Base-by-base conservation (phyloP, 139 green algal genomes). In the Picochlorum costavermella region DNA sequence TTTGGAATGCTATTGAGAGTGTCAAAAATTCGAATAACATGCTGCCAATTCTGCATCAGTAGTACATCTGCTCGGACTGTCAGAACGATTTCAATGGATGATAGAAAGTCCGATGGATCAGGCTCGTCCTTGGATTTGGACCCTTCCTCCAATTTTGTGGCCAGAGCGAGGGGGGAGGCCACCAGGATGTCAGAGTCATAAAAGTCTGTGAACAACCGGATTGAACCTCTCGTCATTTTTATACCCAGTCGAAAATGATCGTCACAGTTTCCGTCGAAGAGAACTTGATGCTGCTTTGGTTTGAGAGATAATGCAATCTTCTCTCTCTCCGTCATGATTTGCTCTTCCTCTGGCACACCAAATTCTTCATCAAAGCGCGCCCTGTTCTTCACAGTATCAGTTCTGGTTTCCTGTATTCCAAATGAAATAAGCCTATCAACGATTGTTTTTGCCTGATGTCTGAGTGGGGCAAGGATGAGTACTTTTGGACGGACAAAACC, bases 181-280 rank as follows among this genome's bases (percentile, higher is more conserved):
- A 98, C 71, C 29, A 98, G 86, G 70, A 98, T 86, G 83, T 98
- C 93, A 3, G 75, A 77, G 25, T 88, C 43, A 45, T 84, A 87
- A 50, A 97, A 88, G 49, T 96, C 83, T 5, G 83, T 65, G 65
- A 86, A 98, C 40, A 97, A 84, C 63, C 75, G 71, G 25, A 95
- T 76, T 5, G 73, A 63, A 0, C 73, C 77, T 56, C 77, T 80
- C 3, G 87, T 96, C 40, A 98, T 71, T 72, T 96, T 96, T 65
- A 98, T 86, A 48, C 92, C 92, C 40, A 98, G 17, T 23, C 83
- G 63, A 76, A 98, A 98, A 68, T 96, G 87, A 67, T 98, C 92
- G 68, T 98, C 92, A 3, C 60, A 78, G 70, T 98, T 98, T 58
- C 92, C 92, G 6, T 20, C 56, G 57, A 98, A 96, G 31, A 97